Base-by-base conservation (phyloP, 106 monocot genomes). In the Chionographis japonica region DNA sequence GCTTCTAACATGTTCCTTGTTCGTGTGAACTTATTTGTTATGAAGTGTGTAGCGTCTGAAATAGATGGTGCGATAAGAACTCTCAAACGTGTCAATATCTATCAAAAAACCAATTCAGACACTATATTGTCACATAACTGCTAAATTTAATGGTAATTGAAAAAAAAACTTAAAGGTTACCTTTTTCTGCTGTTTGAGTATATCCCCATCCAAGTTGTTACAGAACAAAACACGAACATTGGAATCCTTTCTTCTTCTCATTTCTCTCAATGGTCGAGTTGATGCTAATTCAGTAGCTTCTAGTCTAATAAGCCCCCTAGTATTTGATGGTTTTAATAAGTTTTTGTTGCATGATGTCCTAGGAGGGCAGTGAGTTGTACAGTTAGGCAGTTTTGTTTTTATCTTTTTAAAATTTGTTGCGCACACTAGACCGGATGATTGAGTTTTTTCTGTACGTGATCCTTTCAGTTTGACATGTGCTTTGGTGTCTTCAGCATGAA, bases 1-100 rank as follows among this genome's bases (percentile, higher is more conserved):
- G 92, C 97, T 79, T 90, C 92, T 54, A 98, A 70, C 89, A 98
- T 87, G 50, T 98, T 98, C 76, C 74, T 90, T n/a, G 97, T 98
- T 12, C 97, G 89, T 27, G 79, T 82, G 85, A 98, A 98, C 52
- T 81, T 81, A 72, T 92, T 79, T 73, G 92, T 71, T 49, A 98
- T 75, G 67, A 98, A 93, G 70, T 98, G 97, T 65, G 97, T 92
- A 10, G 92, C 97, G 67, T 98, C 81, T 41, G 52, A 74, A 63
- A 90, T 85, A 41, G 85, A 86, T 35, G 74, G 65, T 37, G 87
- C 97, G 39, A 75, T 40, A 10, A 58, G 49, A 69, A 87, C 68
- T 59, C 83, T 78, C 62, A 98, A 78, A 27, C 83, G 76, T 58
- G 59, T 52, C 79, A 90, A 75, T 38, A 97, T 90, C 97, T 97